phyloP scores from a whole-genome alignment of 331 rosid genomes.

The Phaseolus coccineus region DNA sequence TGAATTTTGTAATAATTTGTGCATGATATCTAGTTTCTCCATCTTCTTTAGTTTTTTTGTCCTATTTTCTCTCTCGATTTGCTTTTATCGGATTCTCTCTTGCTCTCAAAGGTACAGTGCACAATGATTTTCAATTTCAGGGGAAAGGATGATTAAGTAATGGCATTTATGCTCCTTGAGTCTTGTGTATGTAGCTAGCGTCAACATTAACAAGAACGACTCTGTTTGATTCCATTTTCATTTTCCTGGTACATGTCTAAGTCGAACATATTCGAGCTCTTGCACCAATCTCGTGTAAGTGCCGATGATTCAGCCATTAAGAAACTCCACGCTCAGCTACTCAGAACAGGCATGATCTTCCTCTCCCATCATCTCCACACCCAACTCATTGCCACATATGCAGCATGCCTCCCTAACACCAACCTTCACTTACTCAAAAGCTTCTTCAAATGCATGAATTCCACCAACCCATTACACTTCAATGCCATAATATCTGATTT shows the following conservation, averaged over 20 bases:
- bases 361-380: conserved; percentile 50
- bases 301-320: conserved; percentile 53
- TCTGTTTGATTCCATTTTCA: conserved; percentile 13
- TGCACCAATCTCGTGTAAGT: conserved; percentile 47
- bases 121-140: background rate
- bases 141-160: background rate
- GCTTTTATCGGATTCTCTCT: background rate
- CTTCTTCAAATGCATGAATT: conserved; percentile 65
- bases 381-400: conserved; percentile 57
- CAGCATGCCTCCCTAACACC: conserved; percentile 40
- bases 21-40: too few species aligned
- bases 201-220: background rate
- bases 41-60: too few species aligned
- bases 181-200: too few species aligned
- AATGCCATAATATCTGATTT: conserved; percentile 61
- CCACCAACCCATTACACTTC: conserved; percentile 57
- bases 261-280: conserved; percentile 46
- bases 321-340: conserved; percentile 64
- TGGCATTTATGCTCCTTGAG: background rate
- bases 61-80: too few species aligned
- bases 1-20: too few species aligned
- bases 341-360: conserved; percentile 60
- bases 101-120: background rate
- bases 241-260: conserved; percentile 52
- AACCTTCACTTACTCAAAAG: conserved; percentile 38